Base-by-base conservation (phyloP, 257 asterid species). In the Cinchona pubescens region DNA sequence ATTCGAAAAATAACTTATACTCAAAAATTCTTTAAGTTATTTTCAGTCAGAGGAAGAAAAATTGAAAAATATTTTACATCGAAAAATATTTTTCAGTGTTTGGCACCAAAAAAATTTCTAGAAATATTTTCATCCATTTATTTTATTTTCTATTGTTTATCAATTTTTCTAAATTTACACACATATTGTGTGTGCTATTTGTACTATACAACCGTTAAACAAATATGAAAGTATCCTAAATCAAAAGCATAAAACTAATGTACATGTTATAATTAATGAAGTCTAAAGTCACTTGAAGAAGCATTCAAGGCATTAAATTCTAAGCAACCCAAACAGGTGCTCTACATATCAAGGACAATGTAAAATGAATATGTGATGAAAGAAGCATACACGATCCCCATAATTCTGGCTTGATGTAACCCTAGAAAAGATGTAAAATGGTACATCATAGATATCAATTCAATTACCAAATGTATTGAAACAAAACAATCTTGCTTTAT, bases 261-360 rank as follows among this genome's bases (percentile, higher is more conserved):
- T 40, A 40, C 38, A 45, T 72, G 32, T 9, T 38, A 27, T 32
- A 30, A n/a, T 71, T 72, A 72, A 72, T 72, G 76, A 72, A 58
- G 68, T 58, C 56, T 15, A 56, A 72, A 34, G 25, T 4, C 37
- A 51, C 4, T 7, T 6, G 40, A 56, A 38, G 40, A 56, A 56
- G 27, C 42, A 27, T 72, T 56, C 38, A 56, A 35, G 14, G n/a
- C 75, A 55, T n/a, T 56, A 38, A 72, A 37, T 56, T 8, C 25
- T 15, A 38, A 12, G 69, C 76, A 72, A 59, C 43, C 58, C 68
- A 58, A 58, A 29, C 19, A 23, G 76, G 69, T 58, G 68, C 14
- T n/a, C n/a, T 18, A 3, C 37, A 56, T 19, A 6, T 0, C 7
- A 38, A 15, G 38, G 42, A 58, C 58, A 58, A 72, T 46, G 27